phyloP scores from a whole-genome alignment of 768 basidiomycete species.

The Termitomyces sp. region DNA sequence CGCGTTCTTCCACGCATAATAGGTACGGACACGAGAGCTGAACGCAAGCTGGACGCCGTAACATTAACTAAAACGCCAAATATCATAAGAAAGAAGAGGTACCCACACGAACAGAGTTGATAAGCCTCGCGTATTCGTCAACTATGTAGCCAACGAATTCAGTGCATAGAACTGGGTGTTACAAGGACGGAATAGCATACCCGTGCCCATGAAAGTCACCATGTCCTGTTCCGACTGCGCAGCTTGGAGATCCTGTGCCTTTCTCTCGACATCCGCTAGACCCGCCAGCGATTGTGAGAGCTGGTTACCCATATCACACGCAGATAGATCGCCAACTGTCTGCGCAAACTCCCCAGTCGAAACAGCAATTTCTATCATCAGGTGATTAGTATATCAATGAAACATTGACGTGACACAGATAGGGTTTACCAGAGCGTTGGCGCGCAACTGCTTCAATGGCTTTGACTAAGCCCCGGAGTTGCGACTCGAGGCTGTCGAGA shows the following conservation, averaged over 20 bases:
- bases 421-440: slow-evolving; percentile 61
- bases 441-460: slow-evolving; percentile 85
- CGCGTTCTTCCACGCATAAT: slow-evolving; percentile 74
- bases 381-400: neutral
- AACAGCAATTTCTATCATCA: slow-evolving; percentile 56
- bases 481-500: slow-evolving; percentile 87
- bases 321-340: slow-evolving; percentile 62
- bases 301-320: slow-evolving; percentile 72
- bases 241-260: slow-evolving; percentile 70
- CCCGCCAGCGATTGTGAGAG: slow-evolving; percentile 67
- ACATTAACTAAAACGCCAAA: neutral
- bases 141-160: slow-evolving; percentile 32
- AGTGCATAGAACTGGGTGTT: neutral
- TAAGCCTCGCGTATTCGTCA: slow-evolving; percentile 92
- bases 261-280: slow-evolving; percentile 71
- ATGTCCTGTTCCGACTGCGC: slow-evolving; percentile 82
- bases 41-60: slow-evolving; percentile 67
- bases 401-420: neutral
- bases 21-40: slow-evolving; percentile 79
- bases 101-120: slow-evolving; percentile 80
- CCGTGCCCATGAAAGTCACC: slow-evolving; percentile 74
- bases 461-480: slow-evolving; percentile 82
- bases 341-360: slow-evolving; percentile 81
- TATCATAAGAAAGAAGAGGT: neutral
- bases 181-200: slow-evolving; percentile 26